Base-by-base conservation (phyloP, 306 rosid species). In the Cucumis sativus region DNA sequence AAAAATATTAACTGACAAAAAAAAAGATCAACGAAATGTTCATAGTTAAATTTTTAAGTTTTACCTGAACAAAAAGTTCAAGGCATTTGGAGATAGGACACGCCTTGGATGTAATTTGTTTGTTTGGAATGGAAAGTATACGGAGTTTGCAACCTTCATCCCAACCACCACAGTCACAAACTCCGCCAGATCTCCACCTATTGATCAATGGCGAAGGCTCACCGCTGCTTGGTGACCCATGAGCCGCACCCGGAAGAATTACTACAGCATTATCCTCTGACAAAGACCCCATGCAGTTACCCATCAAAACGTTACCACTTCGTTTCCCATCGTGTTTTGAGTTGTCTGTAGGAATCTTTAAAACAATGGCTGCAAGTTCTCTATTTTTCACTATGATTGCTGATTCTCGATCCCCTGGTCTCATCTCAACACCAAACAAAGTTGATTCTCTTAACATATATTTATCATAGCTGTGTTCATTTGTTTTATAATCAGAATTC, bases 121-220 rank as follows among this genome's bases (percentile, higher is more conserved):
- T 81, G 58, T 82, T 81, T 68, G 82, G 77, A 68, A 88, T 92
- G 43, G 91, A 88, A 60, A 95, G 91, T 79, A 92, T 88, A 61
- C 75, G 90, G 69, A 95, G 82, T 82, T 92, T 90, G 94, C 98
- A 95, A 47, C 93, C 98, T 75, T 89, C 81, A 78, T 95, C 98
- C 98, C 97, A 95, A 76, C 98, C 98, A 59, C 97, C 98, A 84
- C 98, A 92, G 80, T 95, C 98, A 79, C 98, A 95, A 13, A 62
- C 73, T 60, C 97, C 98, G 8, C 91, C 95, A 1, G 91, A 78
- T 83, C 84, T 89, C 98, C 97, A 95, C 65, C 98, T 80, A 14
- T 79, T 66, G 80, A 92, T 85, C 86, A 95, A 80, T 17, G 97
- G 85, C 0, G 98, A 92, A 57, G 95, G 96, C 72, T 86, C 84